Conservation (phyloP, 75 land plant genomes). For the Chamaecyparis obtusa region DNA sequence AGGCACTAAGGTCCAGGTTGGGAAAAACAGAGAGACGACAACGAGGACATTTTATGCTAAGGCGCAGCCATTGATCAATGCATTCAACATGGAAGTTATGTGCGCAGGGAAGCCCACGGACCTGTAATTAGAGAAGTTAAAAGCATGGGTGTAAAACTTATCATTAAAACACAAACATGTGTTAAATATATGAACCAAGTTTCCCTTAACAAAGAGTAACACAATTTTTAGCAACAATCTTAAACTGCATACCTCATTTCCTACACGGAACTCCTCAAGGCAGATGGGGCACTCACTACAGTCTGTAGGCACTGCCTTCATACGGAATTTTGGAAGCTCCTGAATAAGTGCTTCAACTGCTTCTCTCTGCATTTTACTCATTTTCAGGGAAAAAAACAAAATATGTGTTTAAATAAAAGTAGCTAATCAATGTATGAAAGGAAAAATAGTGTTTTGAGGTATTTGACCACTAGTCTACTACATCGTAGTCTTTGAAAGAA, state of each 20-base stretch:
- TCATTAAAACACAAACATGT: not conserved
- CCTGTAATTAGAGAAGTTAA: constrained; percentile 37
- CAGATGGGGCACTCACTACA: constrained; percentile 95
- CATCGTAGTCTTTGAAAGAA: not conserved
- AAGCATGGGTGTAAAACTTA: not conserved
- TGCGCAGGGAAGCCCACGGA: constrained; percentile 97
- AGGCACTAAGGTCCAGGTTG: constrained; percentile 81
- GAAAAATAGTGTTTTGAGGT: not conserved
- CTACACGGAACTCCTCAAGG: constrained; percentile 85
- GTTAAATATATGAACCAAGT: not conserved
- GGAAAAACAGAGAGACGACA: constrained; percentile 98
- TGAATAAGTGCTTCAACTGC: constrained; percentile 94
- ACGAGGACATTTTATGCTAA: constrained; percentile 94
- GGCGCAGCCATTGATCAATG: constrained; percentile 95
- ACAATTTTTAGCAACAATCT: not conserved
- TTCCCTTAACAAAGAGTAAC: not conserved
- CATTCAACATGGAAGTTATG: constrained; percentile 96
- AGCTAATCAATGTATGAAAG: not conserved
- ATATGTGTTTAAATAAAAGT: not conserved
- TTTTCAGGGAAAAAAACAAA: not conserved
- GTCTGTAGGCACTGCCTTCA: constrained; percentile 87
- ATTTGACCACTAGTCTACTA: not conserved
- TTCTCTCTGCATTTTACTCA: constrained; percentile 63
- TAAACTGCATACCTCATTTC: constrained; percentile 65
- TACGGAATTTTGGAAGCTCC: constrained; percentile 87